phyloP scores from a whole-genome alignment of 179 eudicot species.

The Heliamphora pulchella region DNA sequence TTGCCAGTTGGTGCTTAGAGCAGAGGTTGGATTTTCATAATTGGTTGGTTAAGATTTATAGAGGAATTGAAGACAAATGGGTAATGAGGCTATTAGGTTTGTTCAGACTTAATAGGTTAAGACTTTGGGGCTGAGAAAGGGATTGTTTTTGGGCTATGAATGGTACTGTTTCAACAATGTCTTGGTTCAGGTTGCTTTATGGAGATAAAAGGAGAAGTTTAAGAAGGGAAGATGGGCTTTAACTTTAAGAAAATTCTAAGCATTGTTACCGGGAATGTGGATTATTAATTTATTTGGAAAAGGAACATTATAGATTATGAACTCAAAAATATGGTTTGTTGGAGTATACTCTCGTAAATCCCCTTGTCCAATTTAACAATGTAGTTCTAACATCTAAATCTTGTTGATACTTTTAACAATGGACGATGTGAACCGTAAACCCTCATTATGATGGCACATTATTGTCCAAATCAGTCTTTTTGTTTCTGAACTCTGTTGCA shows the following conservation, averaged over 20 bases:
- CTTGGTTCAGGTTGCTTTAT: conserved; percentile 1
- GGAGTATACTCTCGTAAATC: too few species aligned
- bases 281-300: neutral
- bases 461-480: neutral
- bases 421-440: too few species aligned
- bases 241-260: too few species aligned
- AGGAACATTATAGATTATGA: neutral
- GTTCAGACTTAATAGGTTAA: neutral
- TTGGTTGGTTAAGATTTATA: neutral
- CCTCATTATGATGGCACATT: neutral
- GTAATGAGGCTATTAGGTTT: neutral
- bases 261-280: neutral
- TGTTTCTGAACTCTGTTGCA: neutral
- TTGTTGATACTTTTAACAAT: too few species aligned
- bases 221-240: too few species aligned
- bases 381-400: too few species aligned
- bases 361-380: too few species aligned
- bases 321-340: neutral
- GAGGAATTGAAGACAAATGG: neutral
- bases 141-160: neutral
- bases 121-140: neutral
- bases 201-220: neutral
- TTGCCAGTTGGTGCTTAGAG: neutral
- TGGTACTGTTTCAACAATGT: neutral
- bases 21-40: neutral